A percentile compares a stretch with the other conserved stretches of the same genome.
Evolutionary conservation across 1,284 basidiomycete genomes (phyloP).

Genomic region (Ustilago bromivora): DNA sequence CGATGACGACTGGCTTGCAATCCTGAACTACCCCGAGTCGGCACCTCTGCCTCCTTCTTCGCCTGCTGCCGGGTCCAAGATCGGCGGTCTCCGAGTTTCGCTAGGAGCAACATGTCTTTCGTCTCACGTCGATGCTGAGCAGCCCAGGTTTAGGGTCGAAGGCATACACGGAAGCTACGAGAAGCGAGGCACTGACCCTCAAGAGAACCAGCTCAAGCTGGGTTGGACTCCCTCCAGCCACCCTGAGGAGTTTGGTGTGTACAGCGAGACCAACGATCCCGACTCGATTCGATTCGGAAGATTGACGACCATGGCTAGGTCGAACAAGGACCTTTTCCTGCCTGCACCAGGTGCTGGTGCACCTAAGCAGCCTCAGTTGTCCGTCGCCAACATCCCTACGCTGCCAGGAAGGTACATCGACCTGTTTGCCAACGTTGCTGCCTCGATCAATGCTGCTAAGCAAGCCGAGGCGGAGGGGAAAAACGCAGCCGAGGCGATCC

Average conservation of each 20-base stretch:
- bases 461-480: constrained; percentile 34
- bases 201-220: constrained; percentile 66
- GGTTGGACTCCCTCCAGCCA: constrained; percentile 61
- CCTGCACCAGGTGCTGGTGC: constrained; percentile 24
- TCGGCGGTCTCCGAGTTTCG: constrained; percentile 56
- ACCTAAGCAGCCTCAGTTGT: constrained; percentile 57
- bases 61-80: constrained; percentile 51
- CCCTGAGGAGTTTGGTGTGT: constrained; percentile 61
- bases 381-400: constrained; percentile 58
- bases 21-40: constrained; percentile 55
- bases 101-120: constrained; percentile 63
- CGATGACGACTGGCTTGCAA: constrained; percentile 67
- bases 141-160: constrained; percentile 62
- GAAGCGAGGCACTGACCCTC: constrained; percentile 66
- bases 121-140: constrained; percentile 61
- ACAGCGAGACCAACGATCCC: constrained; percentile 53
- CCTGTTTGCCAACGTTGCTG: constrained; percentile 62
- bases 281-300: constrained; percentile 52
- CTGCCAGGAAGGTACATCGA: constrained; percentile 64
- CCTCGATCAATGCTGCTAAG: constrained; percentile 52
- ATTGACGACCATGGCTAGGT: constrained; percentile 51
- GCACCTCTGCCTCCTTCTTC: constrained; percentile 54
- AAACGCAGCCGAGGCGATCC: constrained; percentile 28
- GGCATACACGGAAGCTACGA: constrained; percentile 63
- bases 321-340: constrained; percentile 36